A percentile compares a stretch with the other conserved stretches of the same genome.
These are phyloP conservation scores for Fraxinus pennsylvanica DNA, from an alignment of 257 asterid species.

Conservation along the genomic window DNA sequence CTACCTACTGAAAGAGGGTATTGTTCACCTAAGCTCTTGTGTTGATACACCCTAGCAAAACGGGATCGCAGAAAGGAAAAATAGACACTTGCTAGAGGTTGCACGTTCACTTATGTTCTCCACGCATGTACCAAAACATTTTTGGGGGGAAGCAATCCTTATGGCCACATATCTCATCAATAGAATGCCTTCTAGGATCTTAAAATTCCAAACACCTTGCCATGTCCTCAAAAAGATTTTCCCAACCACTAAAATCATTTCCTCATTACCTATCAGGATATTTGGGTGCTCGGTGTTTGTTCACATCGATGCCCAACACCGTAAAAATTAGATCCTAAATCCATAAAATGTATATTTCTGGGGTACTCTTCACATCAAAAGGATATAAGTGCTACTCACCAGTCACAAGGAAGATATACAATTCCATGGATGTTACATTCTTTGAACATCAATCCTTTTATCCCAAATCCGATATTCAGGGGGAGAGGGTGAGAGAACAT, in stretches of 20 bases:
- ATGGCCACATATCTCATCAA: background rate
- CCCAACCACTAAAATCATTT: background rate
- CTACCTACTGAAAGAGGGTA: background rate
- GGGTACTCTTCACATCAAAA: background rate
- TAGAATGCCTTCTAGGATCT: background rate
- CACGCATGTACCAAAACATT: background rate
- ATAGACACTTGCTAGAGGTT: background rate
- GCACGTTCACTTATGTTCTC: background rate
- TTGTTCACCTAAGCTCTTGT: background rate
- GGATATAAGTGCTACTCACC: no score
- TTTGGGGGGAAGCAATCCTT: background rate
- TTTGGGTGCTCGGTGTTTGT: background rate
- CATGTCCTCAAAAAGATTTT: background rate
- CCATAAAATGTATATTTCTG: background rate
- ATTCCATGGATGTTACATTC: slow-evolving; percentile 21
- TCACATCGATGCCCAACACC: background rate
- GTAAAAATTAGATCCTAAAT: background rate
- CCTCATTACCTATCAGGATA: background rate
- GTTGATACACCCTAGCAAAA: background rate
- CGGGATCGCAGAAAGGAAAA: background rate
- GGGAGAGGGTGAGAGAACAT: background rate
- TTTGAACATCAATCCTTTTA: slow-evolving; percentile 4
- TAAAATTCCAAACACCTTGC: background rate
- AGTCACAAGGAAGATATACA: background rate
- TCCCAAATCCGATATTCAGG: slow-evolving; percentile 4